Conservation (phyloP, 768 basidiomycete genomes). For the Macrolepiota fuliginosa region DNA sequence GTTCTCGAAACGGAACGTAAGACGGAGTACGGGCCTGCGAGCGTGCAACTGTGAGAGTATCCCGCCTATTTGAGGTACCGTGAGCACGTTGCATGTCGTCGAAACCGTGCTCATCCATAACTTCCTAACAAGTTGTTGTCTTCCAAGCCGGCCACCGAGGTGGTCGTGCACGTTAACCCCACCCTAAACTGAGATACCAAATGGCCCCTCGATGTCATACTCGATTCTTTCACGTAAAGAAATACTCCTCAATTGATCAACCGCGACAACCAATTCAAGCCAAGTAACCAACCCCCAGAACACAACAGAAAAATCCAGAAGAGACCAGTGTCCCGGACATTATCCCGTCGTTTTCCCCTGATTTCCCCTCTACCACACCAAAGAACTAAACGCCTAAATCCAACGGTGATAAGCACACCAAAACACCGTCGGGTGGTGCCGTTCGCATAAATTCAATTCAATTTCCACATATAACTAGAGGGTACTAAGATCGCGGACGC, state of each 20-base stretch:
- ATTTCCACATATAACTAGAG: neutral
- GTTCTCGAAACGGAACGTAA: neutral
- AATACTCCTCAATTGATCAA: neutral
- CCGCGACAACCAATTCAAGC: neutral
- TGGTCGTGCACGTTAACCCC: neutral
- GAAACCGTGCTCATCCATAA: neutral
- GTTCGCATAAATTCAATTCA: neutral
- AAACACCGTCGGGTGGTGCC: neutral
- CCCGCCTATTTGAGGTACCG: neutral
- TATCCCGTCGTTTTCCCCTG: neutral
- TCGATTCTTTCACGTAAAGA: neutral
- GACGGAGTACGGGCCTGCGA: neutral
- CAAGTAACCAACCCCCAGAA: neutral
- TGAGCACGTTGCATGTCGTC: neutral
- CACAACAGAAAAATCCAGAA: neutral
- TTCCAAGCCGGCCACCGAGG: neutral
- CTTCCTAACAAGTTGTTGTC: neutral
- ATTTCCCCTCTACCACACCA: neutral
- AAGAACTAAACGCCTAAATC: neutral
- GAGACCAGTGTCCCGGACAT: slow-evolving; percentile 2
- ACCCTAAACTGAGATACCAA: neutral
- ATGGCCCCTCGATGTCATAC: neutral
- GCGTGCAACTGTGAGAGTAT: neutral
- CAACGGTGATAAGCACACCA: slow-evolving; percentile 9
- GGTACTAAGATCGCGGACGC: neutral